Evolutionary conservation across 2,329 filamentous ascomycete species (phyloP), one percentile per base, ranked within the genome.

Genomic region (Alternaria viburni): DNA sequence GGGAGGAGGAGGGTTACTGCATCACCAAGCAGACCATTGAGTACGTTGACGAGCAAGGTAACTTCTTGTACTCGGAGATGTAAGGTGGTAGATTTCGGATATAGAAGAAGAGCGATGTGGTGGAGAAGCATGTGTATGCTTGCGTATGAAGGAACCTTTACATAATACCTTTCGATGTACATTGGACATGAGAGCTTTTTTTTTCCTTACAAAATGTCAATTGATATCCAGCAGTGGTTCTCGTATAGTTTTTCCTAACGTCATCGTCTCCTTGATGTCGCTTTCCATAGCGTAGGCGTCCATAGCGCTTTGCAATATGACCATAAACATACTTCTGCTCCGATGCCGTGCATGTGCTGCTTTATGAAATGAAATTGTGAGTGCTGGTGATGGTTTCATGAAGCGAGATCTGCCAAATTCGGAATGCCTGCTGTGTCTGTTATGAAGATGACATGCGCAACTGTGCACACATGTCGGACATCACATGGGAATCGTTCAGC

Each of bases 21-120:
- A 65, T 70, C 11, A 72, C 54, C 44, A 62, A 74, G 64, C 73
- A 76, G 67, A 75, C 71, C 17, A 71, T 79, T 54, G 67, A 75
- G 67, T 79, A 79, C 52, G 77, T 79, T 4, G 75, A 79, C 57
- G 60, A 66, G 59, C 59, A 67, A 7, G 77, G 77, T 46, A 75
- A 77, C 45, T 75, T 74, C 63, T 59, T 79, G 64, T 77, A 76
- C 54, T 61, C 65, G 52, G 70, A 68, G 58, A 71, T 67, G 70
- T 68, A 61, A 61, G 21, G 17, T 50, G 49, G 32, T 41, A 36
- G 19, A 25, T 23, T 36, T 44, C 25, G 25, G 13, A 49, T 28
- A 9, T 28, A 46, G 28, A 15, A 8, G 21, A 41, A 17, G 49
- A 47, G 32, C 19, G 23, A 41, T 41, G 36, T 17, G 21, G 26